A percentile compares a stretch with the other conserved stretches of the same genome.
These are phyloP conservation scores for Trichoderma afroharzianum DNA, from an alignment of 2,329 filamentous ascomycete genomes.

Conservation along the genomic window DNA sequence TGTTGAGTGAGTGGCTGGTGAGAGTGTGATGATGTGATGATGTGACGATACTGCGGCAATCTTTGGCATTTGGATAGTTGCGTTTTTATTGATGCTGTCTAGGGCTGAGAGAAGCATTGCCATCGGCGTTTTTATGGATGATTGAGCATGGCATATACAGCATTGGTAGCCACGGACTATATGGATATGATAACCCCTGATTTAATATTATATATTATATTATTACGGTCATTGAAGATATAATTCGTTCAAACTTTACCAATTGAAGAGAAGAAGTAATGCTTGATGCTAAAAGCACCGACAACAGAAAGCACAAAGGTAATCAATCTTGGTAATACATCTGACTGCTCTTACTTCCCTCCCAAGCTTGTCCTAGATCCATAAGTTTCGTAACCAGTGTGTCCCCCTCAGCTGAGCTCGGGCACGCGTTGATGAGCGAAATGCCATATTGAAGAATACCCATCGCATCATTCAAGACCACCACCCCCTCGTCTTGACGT, in stretches of 20 bases:
- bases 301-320: background rate
- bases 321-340: background rate
- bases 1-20: conserved; percentile 35
- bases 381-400: background rate
- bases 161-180: background rate
- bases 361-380: background rate
- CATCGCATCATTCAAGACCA: background rate
- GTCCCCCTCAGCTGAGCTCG: background rate
- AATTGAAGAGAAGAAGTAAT: background rate
- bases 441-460: conserved; percentile 9
- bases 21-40: background rate
- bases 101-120: background rate
- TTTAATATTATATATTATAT: background rate
- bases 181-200: background rate
- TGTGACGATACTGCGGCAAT: background rate
- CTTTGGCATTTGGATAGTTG: background rate
- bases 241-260: background rate
- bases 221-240: no score
- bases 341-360: background rate
- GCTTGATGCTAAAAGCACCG: background rate
- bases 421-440: background rate
- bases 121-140: background rate
- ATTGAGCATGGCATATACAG: background rate
- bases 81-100: background rate
- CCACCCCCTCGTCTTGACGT: background rate